Percentiles rank a stretch among this genome's conserved stretches.
phyloP scores from a whole-genome alignment of 2,329 filamentous ascomycete genomes.

The Stenocarpella maydis region DNA sequence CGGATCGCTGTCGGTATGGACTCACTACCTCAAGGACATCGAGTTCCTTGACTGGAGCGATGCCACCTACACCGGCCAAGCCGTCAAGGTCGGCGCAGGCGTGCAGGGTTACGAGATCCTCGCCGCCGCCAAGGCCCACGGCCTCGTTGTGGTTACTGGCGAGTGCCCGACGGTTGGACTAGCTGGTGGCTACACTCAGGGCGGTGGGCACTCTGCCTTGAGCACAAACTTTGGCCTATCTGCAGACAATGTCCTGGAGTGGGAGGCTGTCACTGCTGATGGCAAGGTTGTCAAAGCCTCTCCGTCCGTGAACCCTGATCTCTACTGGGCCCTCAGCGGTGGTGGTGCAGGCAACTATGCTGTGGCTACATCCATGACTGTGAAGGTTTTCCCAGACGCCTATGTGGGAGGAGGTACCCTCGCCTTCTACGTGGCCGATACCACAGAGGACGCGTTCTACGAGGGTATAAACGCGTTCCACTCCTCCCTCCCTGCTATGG shows the following conservation, averaged over 20 bases:
- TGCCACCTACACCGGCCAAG: conserved; percentile 51
- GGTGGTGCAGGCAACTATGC: conserved; percentile 50
- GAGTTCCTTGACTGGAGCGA: conserved; percentile 6
- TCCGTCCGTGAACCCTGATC: conserved; percentile 51
- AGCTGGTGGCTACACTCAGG: conserved; percentile 55
- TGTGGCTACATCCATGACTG: conserved; percentile 43
- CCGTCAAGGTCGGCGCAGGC: conserved; percentile 64
- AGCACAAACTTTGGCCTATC: conserved; percentile 58
- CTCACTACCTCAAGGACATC: conserved; percentile 36
- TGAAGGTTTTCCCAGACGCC: conserved; percentile 37
- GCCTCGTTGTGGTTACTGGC: conserved; percentile 44
- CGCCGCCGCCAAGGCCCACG: conserved; percentile 53
- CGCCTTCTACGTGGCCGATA: conserved; percentile 34
- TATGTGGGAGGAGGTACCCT: conserved; percentile 38
- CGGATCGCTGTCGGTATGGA: conserved; percentile 53
- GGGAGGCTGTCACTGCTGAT: conserved; percentile 55
- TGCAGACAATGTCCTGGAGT: conserved; percentile 57
- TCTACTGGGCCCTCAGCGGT: conserved; percentile 60
- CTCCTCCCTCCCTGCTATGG: conserved; percentile 39
- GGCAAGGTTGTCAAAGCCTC: conserved; percentile 52
- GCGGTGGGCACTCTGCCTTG: conserved; percentile 63
- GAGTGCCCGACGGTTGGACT: conserved; percentile 55
- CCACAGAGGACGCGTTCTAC: conserved; percentile 37
- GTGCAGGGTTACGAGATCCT: conserved; percentile 62
- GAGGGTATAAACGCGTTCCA: conserved; percentile 39